Conservation (phyloP, 768 basidiomycete genomes). For the Daedaleopsis sinensis region DNA sequence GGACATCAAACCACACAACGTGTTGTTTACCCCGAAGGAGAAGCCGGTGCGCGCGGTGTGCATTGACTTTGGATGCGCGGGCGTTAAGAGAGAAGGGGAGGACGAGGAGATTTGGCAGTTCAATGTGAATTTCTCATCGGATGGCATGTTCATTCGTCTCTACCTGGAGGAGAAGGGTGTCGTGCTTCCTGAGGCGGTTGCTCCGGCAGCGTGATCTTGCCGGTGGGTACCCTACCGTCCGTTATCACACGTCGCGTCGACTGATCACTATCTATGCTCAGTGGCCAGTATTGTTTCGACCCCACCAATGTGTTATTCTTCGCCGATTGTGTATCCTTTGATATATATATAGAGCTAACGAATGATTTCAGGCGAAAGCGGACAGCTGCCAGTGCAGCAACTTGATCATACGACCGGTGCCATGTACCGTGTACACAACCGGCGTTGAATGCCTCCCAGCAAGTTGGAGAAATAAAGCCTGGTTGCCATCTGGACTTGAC, state of each 20-base stretch:
- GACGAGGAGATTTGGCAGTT: neutral
- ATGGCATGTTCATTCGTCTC: neutral
- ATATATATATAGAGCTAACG: no score
- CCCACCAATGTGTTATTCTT: no score
- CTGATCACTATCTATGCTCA: no score
- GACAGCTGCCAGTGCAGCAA: no score
- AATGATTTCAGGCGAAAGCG: no score
- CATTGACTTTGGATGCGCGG: neutral
- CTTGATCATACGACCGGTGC: no score
- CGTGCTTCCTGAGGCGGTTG: neutral
- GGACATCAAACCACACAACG: neutral
- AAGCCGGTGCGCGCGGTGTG: neutral
- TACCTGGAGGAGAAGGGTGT: neutral
- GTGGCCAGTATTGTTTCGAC: no score
- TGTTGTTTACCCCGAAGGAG: neutral
- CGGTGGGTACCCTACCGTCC: neutral
- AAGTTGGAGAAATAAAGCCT: neutral
- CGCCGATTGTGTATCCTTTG: no score
- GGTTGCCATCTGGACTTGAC: neutral
- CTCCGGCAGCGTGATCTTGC: neutral
- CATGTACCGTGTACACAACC: no score
- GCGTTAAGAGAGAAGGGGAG: neutral
- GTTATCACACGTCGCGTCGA: neutral
- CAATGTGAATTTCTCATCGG: neutral
- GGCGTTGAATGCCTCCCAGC: no score